Percentiles rank a stretch among this genome's conserved stretches.
These are phyloP conservation scores for Eucalyptus caleyi DNA, from an alignment of 345 rosid genomes.

Conservation along the genomic window DNA sequence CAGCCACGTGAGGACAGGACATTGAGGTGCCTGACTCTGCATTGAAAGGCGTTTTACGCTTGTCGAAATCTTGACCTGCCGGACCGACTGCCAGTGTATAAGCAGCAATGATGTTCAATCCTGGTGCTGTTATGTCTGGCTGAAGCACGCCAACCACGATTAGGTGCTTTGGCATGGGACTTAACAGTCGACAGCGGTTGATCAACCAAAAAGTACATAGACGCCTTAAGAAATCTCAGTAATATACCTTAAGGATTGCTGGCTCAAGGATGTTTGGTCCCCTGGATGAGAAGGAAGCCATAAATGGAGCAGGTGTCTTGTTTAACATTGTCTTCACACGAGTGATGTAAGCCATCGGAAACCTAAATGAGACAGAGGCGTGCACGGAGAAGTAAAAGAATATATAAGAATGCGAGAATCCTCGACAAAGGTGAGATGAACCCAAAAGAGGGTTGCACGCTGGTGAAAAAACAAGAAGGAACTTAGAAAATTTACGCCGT, in stretches of 20 bases:
- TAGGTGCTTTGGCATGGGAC: not conserved
- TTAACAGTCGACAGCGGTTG: not conserved
- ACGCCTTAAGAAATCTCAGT: not conserved
- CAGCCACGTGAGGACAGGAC: conserved; percentile 46
- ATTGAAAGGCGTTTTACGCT: conserved; percentile 8
- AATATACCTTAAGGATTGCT: conserved; percentile 24
- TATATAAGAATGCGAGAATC: not conserved
- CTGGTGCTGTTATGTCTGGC: conserved; percentile 62
- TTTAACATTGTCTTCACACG: not conserved
- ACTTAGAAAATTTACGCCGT: conserved; percentile 13
- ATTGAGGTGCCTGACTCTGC: conserved; percentile 36
- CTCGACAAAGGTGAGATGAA: not conserved
- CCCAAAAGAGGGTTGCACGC: not conserved
- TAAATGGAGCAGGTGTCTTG: conserved; percentile 2
- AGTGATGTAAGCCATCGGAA: conserved; percentile 11
- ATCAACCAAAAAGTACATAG: not conserved
- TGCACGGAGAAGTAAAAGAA: not conserved
- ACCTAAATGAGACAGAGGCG: not conserved
- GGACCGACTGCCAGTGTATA: conserved; percentile 6
- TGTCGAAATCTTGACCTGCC: not conserved
- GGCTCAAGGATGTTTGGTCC: conserved; percentile 22
- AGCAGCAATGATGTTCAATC: conserved; percentile 33
- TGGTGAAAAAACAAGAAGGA: not conserved
- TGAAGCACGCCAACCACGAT: not conserved
- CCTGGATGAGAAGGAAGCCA: conserved; percentile 21